Evolutionary conservation across 129 eudicot genomes (phyloP).

Genomic region (Arctium lappa): DNA sequence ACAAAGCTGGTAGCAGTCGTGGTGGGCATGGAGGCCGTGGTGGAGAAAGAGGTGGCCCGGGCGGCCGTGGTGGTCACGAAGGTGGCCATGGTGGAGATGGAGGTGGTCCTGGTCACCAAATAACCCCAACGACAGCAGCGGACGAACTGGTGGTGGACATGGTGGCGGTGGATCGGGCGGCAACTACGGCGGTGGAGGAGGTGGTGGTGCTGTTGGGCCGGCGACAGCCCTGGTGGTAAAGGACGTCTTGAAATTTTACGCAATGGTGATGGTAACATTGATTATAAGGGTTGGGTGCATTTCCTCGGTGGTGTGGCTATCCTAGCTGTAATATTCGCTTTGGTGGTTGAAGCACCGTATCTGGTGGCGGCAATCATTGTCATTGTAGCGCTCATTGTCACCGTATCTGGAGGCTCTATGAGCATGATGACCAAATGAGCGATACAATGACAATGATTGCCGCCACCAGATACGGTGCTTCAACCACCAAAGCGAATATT

Average conservation of each 20-base stretch:
- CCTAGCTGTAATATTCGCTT: background rate
- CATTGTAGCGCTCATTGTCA: too few species aligned
- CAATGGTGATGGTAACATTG: too few species aligned
- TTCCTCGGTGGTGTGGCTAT: too few species aligned
- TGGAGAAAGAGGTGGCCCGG: background rate
- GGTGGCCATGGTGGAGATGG: background rate
- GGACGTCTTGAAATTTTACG: background rate
- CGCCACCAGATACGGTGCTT: background rate
- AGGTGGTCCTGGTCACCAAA: background rate
- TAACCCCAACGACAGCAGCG: background rate
- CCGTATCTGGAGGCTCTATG: too few species aligned
- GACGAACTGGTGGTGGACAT: background rate
- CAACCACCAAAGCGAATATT: too few species aligned
- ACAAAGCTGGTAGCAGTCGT: background rate
- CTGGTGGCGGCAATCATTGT: background rate
- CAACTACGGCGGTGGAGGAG: background rate
- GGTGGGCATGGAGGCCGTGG: background rate
- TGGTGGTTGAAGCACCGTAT: background rate
- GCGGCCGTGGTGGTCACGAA: background rate
- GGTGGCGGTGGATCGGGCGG: background rate
- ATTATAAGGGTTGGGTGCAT: too few species aligned
- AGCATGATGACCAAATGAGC: too few species aligned
- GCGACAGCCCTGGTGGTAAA: background rate
- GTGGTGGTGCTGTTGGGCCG: background rate
- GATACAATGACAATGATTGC: too few species aligned